Percentiles rank a stretch among this genome's conserved stretches.
These are phyloP conservation scores for Candida freyschussii DNA, from an alignment of 1,139 yeast species.

Conservation along the genomic window DNA sequence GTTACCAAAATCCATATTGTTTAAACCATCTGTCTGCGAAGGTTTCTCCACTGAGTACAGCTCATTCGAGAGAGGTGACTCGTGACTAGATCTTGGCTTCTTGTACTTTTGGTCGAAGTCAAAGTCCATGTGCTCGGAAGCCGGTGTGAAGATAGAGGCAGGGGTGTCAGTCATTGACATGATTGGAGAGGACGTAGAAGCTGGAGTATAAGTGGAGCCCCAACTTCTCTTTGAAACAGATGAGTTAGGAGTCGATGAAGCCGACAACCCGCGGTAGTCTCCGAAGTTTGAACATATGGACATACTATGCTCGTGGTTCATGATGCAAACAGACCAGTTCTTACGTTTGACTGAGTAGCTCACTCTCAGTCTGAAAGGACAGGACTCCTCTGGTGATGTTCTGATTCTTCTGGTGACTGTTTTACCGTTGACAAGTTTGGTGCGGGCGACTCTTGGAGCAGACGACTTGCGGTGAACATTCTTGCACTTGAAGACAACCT, in stretches of 20 bases:
- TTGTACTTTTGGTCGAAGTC: conserved; percentile 9
- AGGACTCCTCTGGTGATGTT: conserved; percentile 31
- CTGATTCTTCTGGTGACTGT: conserved; percentile 18
- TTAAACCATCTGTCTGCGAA: no score
- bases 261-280: conserved; percentile 7
- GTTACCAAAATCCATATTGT: background rate
- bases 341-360: conserved; percentile 53
- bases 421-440: conserved; percentile 11
- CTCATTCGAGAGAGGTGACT: conserved; percentile 18
- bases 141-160: conserved; percentile 18
- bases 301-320: conserved; percentile 31
- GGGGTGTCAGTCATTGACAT: conserved; percentile 17
- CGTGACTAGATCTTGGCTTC: conserved; percentile 10
- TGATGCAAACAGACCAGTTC: conserved; percentile 46
- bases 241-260: conserved; percentile 12
- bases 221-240: conserved; percentile 17
- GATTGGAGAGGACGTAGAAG: conserved; percentile 22
- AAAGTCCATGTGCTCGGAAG: conserved; percentile 16
- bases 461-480: conserved; percentile 30
- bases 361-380: conserved; percentile 70
- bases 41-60: conserved; percentile 17
- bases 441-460: conserved; percentile 12
- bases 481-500: conserved; percentile 68
- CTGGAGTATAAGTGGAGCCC: conserved; percentile 21
- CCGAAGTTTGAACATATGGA: conserved; percentile 24